Percentiles rank a stretch among this genome's conserved stretches.
Conservation (phyloP, 768 basidiomycete species). For the Leccinum arenicola region DNA sequence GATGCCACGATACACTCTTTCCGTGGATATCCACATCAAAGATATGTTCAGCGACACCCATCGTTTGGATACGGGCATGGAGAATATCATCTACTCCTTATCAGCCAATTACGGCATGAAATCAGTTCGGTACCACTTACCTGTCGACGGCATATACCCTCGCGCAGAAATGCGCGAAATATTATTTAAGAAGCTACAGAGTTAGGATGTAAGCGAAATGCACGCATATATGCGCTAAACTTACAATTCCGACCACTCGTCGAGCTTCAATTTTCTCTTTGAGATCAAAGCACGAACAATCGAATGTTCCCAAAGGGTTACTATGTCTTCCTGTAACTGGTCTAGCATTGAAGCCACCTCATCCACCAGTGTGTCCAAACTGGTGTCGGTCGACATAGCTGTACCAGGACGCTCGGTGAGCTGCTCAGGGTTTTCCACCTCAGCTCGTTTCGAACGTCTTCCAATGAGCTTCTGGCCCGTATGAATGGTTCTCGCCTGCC, state of each 20-base stretch:
- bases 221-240: constrained; percentile 35
- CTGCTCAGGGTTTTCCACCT: constrained; percentile 26
- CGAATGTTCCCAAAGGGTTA: constrained; percentile 69
- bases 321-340: constrained; percentile 60
- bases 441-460: constrained; percentile 27
- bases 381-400: constrained; percentile 29
- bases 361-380: constrained; percentile 54
- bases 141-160: constrained; percentile 74
- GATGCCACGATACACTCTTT: constrained; percentile 70
- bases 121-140: constrained; percentile 37
- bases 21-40: constrained; percentile 82
- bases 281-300: constrained; percentile 66
- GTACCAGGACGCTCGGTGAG: constrained; percentile 27
- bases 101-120: constrained; percentile 27
- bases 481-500: constrained; percentile 71
- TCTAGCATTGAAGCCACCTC: constrained; percentile 61
- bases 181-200: constrained; percentile 65
- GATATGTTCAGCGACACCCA: constrained; percentile 82
- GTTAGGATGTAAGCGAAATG: constrained; percentile 4
- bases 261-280: constrained; percentile 69
- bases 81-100: constrained; percentile 69
- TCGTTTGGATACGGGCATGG: constrained; percentile 87
- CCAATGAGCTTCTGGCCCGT: constrained; percentile 39
- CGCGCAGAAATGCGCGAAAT: constrained; percentile 67
- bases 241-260: constrained; percentile 89